Evolutionary conservation across 1,284 basidiomycete species (phyloP).

Genomic region (Stygiomarasmius scandens): DNA sequence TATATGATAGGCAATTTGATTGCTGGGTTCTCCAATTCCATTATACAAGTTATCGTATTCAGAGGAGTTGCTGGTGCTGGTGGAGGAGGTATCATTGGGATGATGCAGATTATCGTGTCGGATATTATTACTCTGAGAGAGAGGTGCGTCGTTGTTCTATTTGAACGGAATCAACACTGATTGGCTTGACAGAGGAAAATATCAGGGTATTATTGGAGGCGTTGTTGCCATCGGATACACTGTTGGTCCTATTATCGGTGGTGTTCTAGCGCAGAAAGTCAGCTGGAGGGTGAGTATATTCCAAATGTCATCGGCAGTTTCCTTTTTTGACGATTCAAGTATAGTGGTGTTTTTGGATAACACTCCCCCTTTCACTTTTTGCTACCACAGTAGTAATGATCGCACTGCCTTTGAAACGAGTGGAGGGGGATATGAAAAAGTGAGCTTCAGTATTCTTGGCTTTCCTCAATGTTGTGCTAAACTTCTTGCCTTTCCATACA

Average conservation of each 20-base stretch:
- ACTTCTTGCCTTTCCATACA: neutral
- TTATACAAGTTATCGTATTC: constrained; percentile 75
- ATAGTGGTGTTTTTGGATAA: constrained; percentile 52
- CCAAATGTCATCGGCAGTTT: neutral
- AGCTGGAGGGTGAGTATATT: constrained; percentile 62
- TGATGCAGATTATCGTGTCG: constrained; percentile 63
- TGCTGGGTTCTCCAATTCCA: constrained; percentile 61
- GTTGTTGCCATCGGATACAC: constrained; percentile 45
- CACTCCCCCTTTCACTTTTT: constrained; percentile 1
- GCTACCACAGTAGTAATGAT: constrained; percentile 7
- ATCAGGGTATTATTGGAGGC: constrained; percentile 64
- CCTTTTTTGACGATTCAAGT: neutral
- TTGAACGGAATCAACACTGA: constrained; percentile 61
- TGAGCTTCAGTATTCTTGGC: too few species aligned
- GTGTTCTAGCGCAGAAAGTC: constrained; percentile 55
- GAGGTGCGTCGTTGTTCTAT: constrained; percentile 39
- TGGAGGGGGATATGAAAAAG: constrained; percentile 12
- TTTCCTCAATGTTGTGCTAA: too few species aligned
- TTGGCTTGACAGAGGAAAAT: constrained; percentile 74
- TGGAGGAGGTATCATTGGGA: constrained; percentile 67
- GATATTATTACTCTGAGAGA: constrained; percentile 65
- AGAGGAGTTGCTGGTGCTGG: constrained; percentile 69
- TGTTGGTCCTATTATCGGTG: constrained; percentile 54
- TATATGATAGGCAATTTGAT: constrained; percentile 66
- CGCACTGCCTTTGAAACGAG: constrained; percentile 16